These are phyloP conservation scores for Eucalyptus erythrocorys DNA, from an alignment of 345 rosid species.

Conservation along the genomic window DNA sequence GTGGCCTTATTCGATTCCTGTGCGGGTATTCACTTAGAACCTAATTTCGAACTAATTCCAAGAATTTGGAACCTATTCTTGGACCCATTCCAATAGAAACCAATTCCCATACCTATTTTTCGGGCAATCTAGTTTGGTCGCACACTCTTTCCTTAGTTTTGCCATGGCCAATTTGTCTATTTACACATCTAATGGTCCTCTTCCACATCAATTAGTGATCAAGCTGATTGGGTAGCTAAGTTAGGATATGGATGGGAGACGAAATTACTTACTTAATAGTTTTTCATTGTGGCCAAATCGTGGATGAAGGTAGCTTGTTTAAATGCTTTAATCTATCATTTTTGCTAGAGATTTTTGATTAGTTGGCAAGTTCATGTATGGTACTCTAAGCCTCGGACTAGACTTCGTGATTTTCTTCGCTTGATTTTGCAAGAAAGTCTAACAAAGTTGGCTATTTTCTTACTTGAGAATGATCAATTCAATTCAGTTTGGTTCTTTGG, in stretches of 20 bases:
- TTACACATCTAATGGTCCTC: neutral
- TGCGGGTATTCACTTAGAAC: too few species aligned
- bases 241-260: neutral
- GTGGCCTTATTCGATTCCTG: too few species aligned
- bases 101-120: too few species aligned
- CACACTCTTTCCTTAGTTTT: neutral
- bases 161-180: neutral
- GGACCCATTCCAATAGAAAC: too few species aligned
- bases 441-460: neutral
- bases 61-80: accelerated
- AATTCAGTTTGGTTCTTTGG: neutral
- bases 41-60: accelerated
- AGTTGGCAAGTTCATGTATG: neutral
- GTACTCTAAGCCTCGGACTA: neutral
- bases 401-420: neutral
- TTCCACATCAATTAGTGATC: neutral
- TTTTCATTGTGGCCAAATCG: neutral
- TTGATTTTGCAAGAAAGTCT: too few species aligned
- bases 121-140: neutral
- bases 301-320: neutral
- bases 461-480: neutral
- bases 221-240: neutral
- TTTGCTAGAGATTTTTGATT: neutral
- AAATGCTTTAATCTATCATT: neutral
- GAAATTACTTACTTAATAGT: neutral